phyloP scores from a whole-genome alignment of 306 rosid species.

The Rosa rugosa region DNA sequence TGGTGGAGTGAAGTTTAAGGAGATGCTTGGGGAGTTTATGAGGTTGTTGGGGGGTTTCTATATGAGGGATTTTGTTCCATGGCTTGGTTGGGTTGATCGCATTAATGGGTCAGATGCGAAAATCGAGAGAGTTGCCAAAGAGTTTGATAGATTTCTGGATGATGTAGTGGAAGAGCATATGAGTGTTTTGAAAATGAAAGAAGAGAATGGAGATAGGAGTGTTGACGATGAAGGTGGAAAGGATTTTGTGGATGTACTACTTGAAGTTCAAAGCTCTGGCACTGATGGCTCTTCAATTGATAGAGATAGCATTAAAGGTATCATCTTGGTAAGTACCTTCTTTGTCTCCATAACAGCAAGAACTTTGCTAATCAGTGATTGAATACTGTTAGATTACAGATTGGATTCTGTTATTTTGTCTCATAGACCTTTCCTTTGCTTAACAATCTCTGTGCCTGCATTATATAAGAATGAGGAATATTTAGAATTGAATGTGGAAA shows the following conservation, averaged over 20 bases:
- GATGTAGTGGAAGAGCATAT: constrained; percentile 48
- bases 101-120: constrained; percentile 38
- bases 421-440: background rate
- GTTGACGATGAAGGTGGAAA: background rate
- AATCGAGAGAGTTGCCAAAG: constrained; percentile 37
- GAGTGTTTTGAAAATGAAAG: background rate
- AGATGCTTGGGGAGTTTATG: constrained; percentile 29
- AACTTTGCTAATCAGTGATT: background rate
- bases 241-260: constrained; percentile 58
- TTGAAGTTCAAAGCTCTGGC: constrained; percentile 32
- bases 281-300: constrained; percentile 42
- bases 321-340: constrained; percentile 39
- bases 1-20: constrained; percentile 25
- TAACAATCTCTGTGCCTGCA: background rate
- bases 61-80: constrained; percentile 52
- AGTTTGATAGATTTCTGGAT: constrained; percentile 46
- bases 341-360: too few relatives aligned
- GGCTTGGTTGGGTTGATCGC: constrained; percentile 44
- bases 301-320: constrained; percentile 40
- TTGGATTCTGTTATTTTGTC: background rate
- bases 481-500: background rate
- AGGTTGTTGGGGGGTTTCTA: constrained; percentile 35
- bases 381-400: background rate
- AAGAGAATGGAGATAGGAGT: background rate
- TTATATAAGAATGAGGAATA: background rate